A percentile compares a stretch with the other conserved stretches of the same genome.
Evolutionary conservation across 768 basidiomycete genomes (phyloP).

Genomic region (Leucosporidium yakuticum): DNA sequence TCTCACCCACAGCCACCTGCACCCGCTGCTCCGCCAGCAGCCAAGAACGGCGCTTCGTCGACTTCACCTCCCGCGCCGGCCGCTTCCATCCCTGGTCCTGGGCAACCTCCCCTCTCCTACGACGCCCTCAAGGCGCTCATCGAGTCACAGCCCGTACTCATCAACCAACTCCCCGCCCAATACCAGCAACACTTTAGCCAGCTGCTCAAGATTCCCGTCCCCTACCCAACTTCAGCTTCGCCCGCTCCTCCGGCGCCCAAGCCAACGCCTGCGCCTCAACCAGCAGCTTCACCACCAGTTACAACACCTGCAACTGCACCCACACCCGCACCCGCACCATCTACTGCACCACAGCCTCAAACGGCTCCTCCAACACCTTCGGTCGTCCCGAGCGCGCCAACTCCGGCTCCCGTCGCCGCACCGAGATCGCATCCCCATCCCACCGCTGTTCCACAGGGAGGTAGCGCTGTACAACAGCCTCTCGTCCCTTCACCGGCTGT

Average conservation of each 20-base stretch:
- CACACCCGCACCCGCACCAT: too few species aligned
- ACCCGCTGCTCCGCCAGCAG: too few species aligned
- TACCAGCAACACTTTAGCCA: conserved; percentile 7
- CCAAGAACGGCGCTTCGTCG: not conserved
- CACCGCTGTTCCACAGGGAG: too few species aligned
- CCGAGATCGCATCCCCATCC: too few species aligned
- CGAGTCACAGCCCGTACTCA: conserved; percentile 9
- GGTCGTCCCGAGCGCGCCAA: too few species aligned
- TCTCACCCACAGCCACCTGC: too few species aligned
- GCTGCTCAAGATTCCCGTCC: conserved; percentile 2
- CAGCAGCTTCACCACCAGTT: not conserved
- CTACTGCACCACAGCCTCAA: too few species aligned
- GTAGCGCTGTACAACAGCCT: too few species aligned
- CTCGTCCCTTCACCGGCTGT: too few species aligned
- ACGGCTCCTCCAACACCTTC: too few species aligned
- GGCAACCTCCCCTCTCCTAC: conserved; percentile 8
- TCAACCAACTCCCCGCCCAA: conserved; percentile 4
- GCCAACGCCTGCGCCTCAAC: not conserved
- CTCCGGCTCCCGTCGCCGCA: too few species aligned
- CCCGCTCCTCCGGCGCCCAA: not conserved
- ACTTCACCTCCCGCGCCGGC: not conserved
- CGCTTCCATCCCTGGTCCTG: not conserved
- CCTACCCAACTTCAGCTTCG: not conserved
- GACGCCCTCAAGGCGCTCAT: conserved; percentile 10
- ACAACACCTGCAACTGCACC: too few species aligned